phyloP scores from a whole-genome alignment of 2,329 filamentous ascomycete genomes.

The Elsinoe arachidis region DNA sequence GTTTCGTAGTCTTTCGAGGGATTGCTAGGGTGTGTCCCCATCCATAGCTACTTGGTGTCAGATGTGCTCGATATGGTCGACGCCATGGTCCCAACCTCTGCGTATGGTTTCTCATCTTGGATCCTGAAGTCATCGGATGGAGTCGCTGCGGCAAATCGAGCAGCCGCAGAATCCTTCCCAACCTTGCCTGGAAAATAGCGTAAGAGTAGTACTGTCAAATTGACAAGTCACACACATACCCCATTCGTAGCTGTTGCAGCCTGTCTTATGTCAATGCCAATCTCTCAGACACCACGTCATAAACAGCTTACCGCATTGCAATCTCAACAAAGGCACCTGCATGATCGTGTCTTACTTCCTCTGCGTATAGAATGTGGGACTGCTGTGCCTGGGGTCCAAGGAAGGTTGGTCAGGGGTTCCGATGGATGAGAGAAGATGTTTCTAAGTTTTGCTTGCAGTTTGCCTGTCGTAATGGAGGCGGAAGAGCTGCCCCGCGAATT shows the following conservation, averaged over 20 bases:
- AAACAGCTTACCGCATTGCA: slow-evolving; percentile 57
- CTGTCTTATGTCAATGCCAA: slow-evolving; percentile 36
- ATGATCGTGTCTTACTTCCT: slow-evolving; percentile 33
- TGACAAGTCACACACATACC: slow-evolving; percentile 39
- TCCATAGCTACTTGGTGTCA: slow-evolving; percentile 65
- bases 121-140: slow-evolving; percentile 65
- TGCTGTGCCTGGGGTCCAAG: too few species aligned
- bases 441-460: slow-evolving; percentile 23
- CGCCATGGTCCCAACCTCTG: slow-evolving; percentile 56
- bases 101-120: slow-evolving; percentile 82
- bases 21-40: slow-evolving; percentile 95
- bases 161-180: slow-evolving; percentile 77
- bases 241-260: slow-evolving; percentile 98
- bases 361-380: too few species aligned
- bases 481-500: slow-evolving; percentile 4
- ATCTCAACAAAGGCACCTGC: slow-evolving; percentile 74
- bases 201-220: slow-evolving; percentile 13
- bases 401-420: not conserved
- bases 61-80: slow-evolving; percentile 17
- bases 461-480: not conserved
- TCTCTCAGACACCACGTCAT: not conserved
- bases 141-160: slow-evolving; percentile 80
- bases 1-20: slow-evolving; percentile 84
- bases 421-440: not conserved
- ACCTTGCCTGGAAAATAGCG: slow-evolving; percentile 58